phyloP scores from a whole-genome alignment of 345 rosid genomes.

The Salix exigua region DNA sequence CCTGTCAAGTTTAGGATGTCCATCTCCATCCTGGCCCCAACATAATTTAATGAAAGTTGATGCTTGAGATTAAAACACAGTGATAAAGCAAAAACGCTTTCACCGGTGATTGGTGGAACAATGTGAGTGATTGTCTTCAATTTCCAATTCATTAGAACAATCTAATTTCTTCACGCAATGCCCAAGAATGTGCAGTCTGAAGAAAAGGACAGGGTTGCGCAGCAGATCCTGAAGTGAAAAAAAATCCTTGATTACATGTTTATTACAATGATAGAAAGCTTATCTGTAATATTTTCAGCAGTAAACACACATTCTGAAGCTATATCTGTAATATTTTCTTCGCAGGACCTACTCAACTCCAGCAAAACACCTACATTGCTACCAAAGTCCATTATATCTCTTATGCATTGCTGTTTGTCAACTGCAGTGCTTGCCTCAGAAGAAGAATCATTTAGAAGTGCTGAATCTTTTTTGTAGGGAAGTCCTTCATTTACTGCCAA shows the following conservation, averaged over 20 bases:
- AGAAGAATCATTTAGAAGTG: slow-evolving; percentile 53
- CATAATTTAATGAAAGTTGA: not conserved
- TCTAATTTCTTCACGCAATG: not conserved
- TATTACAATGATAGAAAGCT: slow-evolving; percentile 12
- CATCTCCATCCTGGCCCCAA: not conserved
- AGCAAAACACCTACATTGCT: slow-evolving; percentile 66
- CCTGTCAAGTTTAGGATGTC: not conserved
- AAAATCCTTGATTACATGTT: slow-evolving; percentile 6
- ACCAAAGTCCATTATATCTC: slow-evolving; percentile 79
- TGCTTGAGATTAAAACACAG: too few relatives aligned
- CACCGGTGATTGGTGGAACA: not conserved
- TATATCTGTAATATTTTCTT: slow-evolving; percentile 49
- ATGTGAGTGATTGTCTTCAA: not conserved
- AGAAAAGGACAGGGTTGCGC: not conserved
- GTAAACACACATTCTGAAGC: slow-evolving; percentile 85
- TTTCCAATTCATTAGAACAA: not conserved
- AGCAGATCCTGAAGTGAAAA: not conserved
- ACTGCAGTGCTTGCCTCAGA: slow-evolving; percentile 32
- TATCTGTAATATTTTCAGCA: slow-evolving; percentile 48
- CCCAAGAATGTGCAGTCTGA: not conserved
- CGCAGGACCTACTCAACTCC: slow-evolving; percentile 46
- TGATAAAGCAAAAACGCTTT: too few relatives aligned
- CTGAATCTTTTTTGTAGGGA: slow-evolving; percentile 48
- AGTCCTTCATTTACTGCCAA: slow-evolving; percentile 50
- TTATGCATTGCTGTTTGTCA: slow-evolving; percentile 55